phyloP scores from a whole-genome alignment of 2,329 filamentous ascomycete species.

The Trichoderma asperellum region DNA sequence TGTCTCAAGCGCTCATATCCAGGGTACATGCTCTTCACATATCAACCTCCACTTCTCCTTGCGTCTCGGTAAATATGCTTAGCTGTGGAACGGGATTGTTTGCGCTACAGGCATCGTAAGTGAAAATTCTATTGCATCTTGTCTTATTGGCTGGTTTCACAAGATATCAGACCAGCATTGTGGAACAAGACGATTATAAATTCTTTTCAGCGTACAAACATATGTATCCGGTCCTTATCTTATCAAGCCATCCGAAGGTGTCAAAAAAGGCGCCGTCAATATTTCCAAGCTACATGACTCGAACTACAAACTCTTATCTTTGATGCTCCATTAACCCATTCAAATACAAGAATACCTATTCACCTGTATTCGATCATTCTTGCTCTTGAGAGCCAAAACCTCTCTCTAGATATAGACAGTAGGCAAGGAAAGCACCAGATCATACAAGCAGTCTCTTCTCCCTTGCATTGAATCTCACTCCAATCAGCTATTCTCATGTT shows the following conservation, averaged over 20 bases:
- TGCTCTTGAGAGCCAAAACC: background rate
- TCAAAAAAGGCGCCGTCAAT: background rate
- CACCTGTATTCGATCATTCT: background rate
- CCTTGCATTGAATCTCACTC: background rate
- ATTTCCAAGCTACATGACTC: background rate
- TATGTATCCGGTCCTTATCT: background rate
- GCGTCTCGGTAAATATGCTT: background rate
- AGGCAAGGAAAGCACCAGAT: background rate
- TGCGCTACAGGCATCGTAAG: background rate
- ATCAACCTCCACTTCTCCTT: background rate
- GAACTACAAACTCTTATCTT: background rate
- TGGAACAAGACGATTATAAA: conserved; percentile 5
- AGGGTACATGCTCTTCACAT: background rate
- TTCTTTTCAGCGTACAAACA: background rate
- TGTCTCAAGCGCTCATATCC: background rate
- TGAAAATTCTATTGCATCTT: background rate
- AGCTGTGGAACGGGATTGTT: too few species aligned
- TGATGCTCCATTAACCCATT: background rate
- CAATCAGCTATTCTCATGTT: background rate
- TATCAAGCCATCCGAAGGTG: background rate
- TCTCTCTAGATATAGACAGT: background rate
- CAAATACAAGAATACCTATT: background rate
- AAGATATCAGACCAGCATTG: background rate
- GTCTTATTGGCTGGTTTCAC: background rate
- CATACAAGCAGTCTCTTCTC: background rate